Conservation (phyloP, 345 rosid genomes). For the Aquilaria malaccensis region DNA sequence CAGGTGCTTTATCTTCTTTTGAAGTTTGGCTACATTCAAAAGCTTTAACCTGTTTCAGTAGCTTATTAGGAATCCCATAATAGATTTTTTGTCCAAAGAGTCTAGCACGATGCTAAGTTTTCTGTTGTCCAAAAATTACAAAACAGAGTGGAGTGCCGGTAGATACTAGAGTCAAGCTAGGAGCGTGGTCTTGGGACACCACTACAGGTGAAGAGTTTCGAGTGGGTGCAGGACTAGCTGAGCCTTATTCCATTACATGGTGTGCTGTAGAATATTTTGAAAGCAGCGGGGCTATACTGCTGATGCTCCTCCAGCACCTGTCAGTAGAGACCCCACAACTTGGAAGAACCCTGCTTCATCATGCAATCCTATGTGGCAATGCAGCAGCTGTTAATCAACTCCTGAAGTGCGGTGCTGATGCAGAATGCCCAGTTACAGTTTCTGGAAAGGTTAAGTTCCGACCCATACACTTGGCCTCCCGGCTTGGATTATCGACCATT, state of each 20-base stretch:
- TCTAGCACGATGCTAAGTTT: not conserved
- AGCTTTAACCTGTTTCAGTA: too few species aligned
- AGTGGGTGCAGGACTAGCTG: slow-evolving; percentile 97
- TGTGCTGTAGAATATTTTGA: slow-evolving; percentile 95
- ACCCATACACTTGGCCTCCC: slow-evolving; percentile 83
- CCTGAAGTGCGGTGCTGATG: slow-evolving; percentile 50
- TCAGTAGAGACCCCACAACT: slow-evolving; percentile 41
- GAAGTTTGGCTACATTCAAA: too few species aligned
- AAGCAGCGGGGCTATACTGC: slow-evolving; percentile 62
- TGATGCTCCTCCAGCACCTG: slow-evolving; percentile 49
- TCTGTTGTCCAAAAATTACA: slow-evolving; percentile 8
- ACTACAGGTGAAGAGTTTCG: slow-evolving; percentile 83
- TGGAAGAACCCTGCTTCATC: slow-evolving; percentile 91
- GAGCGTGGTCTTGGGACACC: slow-evolving; percentile 97
- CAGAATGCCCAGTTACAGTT: slow-evolving; percentile 48
- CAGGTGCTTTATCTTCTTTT: slow-evolving; percentile 39
- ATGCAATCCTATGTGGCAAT: slow-evolving; percentile 82
- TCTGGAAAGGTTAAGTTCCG: slow-evolving; percentile 42
- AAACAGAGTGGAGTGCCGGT: slow-evolving; percentile 60
- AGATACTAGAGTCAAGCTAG: slow-evolving; percentile 59
- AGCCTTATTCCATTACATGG: slow-evolving; percentile 83
- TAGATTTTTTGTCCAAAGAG: too few species aligned
- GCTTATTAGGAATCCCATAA: too few species aligned
- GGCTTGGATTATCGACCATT: slow-evolving; percentile 44
- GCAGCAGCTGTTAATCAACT: slow-evolving; percentile 65